Evolutionary conservation across 2,329 filamentous ascomycete genomes (phyloP), one percentile per base, ranked within the genome.

Genomic region (Graphiopsis chlorocephala): DNA sequence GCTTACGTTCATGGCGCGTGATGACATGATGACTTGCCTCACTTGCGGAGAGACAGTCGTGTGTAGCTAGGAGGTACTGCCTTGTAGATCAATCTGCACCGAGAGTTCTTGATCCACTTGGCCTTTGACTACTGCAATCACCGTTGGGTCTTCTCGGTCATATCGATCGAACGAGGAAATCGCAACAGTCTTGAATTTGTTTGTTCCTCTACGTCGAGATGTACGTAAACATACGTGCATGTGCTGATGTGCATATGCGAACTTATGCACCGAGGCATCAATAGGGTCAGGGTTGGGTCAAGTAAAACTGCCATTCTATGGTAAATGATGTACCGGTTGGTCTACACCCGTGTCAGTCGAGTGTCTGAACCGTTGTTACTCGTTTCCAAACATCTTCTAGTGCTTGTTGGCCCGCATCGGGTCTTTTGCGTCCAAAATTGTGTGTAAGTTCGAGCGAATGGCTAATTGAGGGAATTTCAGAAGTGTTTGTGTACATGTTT

Each of bases 21-120:
- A 58, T 60, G 38, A 60, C 38, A 60, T 38, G 57, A 42, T 60
- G 57, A 60, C 26, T 60, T 48, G 38, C n/a, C n/a, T n/a, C n/a
- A n/a, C n/a, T n/a, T n/a, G n/a, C n/a, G n/a, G n/a, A 26, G 38
- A 26, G 57, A 14, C n/a, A 12, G 38, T n/a, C n/a, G n/a, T 45
- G 38, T n/a, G n/a, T n/a, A n/a, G n/a, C n/a, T n/a, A n/a, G n/a
- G n/a, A 8, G n/a, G 3, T 8, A 12, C n/a, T 10, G 35, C 35
- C 10, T 8, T n/a, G 17, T 23, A 45, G 38, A 45, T 45, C n/a
- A 12, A 3, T 45, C n/a, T 45, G 38, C 38, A 20, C 10, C 12
- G 8, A 8, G n/a, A 20, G 3, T 20, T 20, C n/a, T 45, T 23
- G 38, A n/a, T 11, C 38, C n/a, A 42, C 35, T 42, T 17, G 15